Base-by-base conservation (phyloP, 768 basidiomycete species). In the Albatrellus ellisii region DNA sequence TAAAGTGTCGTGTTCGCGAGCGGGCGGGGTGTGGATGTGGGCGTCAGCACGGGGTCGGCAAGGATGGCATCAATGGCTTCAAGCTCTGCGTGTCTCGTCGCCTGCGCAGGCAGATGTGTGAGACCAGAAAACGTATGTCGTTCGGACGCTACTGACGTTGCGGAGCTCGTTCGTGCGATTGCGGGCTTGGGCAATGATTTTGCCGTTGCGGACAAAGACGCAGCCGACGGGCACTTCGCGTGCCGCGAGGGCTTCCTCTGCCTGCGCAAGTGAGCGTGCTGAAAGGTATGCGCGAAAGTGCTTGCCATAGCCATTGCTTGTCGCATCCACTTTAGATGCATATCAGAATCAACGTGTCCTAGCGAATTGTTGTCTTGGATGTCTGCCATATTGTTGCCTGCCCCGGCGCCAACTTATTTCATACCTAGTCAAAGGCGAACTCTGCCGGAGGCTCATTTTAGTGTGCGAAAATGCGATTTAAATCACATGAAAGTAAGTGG, bases 191-290 rank as follows among this genome's bases (percentile, higher is more conserved):
- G 94, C 91, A 46, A 99, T 85, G 45, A 86, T 68, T 24, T 52
- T 55, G n/a, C 68, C 73, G 41, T 80, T 70, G 47, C 87, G 73
- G 7, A 98, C 86, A 52, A 98, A 95, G 6, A 99, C 75, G 52
- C 95, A 97, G 17, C 95, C 95, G 1, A 99, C 92, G 1, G 95
- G 95, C 4, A 98, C 95, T 62, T 99, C 95, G 18, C 74, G 69
- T 1, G 80, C 77, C 24, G 68, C 66, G 21, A 97, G 63, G 4
- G 95, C 95, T 59, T 97, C 88, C 52, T 84, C 75, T 37, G 86
- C 86, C 85, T 86, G 51, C 41, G 17, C 28, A 32, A 21, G 42
- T 40, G 26, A 18, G 41, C 26, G 34, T 24, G 26, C 26, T 22
- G 33, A 39, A 25, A 36, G 17, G n/a, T 26, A 18, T 26, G 18